Evolutionary conservation across 805 yeast species (phyloP), one percentile per base, ranked within the genome.

Genomic region (Pichia californica): DNA sequence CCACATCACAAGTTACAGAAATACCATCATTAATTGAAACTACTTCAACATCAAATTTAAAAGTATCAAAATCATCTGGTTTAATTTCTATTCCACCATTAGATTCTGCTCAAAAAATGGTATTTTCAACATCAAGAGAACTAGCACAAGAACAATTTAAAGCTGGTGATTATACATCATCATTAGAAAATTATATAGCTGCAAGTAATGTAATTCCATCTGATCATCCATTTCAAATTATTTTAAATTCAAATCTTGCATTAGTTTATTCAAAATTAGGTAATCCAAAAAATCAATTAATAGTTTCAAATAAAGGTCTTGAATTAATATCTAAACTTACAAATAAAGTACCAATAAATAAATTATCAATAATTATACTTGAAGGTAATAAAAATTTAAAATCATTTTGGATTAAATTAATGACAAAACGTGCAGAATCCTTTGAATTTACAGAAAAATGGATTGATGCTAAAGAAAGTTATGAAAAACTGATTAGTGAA

Each of bases 141-240:
- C 70, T 70, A 21, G 99, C 88, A 6, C 66, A 77, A 7, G 71
- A 70, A 15, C 71, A 79, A 1, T 93, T 80, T 66, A 76, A 77
- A 44, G 73, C 77, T n/a, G 99, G 99, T 16, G 91, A 93, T 59
- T 93, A 83, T 58, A 60, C 78, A 4, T 57, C 66, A 5, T 89
- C 99, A 0, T 66, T 77, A 13, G 71, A 66, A 25, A 69, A 71
- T 42, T 93, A 85, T 57, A 69, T 76, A 27, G 66, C 73, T 32
- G 57, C 77, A 38, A 53, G 71, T 23, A 46, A 53, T 13, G 55
- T 77, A 3, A 65, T 88, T 2, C 94, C 96, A 0, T 51, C 56
- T 1, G 66, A 67, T 9, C 95, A 91, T 59, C 72, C 80, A 26
- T 68, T 81, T 31, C 70, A 82, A 15, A 73, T 89, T 3, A 68